Conservation (phyloP, 176 grass and related monocot species). For the Puya raimondii region DNA sequence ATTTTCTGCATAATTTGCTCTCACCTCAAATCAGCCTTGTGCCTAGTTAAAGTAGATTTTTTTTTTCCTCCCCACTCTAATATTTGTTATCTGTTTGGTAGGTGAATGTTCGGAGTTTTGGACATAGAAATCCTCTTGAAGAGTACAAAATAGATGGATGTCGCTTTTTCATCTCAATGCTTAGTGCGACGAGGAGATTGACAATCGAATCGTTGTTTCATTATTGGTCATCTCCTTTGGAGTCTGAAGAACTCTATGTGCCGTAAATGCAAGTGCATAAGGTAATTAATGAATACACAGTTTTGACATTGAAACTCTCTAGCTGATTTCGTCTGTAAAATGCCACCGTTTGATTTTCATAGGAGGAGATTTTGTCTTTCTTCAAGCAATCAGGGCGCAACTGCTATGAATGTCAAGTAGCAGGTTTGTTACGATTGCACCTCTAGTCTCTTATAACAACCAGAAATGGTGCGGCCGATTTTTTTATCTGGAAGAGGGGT, state of each 20-base stretch:
- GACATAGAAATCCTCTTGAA: conserved; percentile 89
- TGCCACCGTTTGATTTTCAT: too few relatives aligned
- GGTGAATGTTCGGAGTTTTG: conserved; percentile 97
- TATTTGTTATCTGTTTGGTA: conserved; percentile 17
- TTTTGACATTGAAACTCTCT: too few relatives aligned
- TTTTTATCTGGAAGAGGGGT: too few relatives aligned
- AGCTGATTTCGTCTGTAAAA: too few relatives aligned
- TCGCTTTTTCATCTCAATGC: conserved; percentile 93
- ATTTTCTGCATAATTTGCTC: not conserved
- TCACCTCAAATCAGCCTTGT: not conserved
- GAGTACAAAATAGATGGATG: conserved; percentile 97
- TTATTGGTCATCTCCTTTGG: conserved; percentile 76
- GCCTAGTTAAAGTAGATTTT: too few relatives aligned
- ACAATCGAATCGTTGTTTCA: conserved; percentile 64
- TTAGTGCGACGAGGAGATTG: conserved; percentile 65
- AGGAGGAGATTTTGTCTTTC: too few relatives aligned
- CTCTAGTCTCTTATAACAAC: too few relatives aligned
- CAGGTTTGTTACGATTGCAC: too few relatives aligned
- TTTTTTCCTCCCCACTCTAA: not conserved
- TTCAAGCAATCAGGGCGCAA: too few relatives aligned
- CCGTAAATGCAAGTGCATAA: not conserved
- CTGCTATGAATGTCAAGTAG: too few relatives aligned
- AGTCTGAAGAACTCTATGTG: conserved; percentile 55
- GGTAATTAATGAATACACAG: too few relatives aligned
- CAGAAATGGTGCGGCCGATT: too few relatives aligned